phyloP scores from a whole-genome alignment of 768 basidiomycete genomes.

The Omphalotus guepiniiformis region DNA sequence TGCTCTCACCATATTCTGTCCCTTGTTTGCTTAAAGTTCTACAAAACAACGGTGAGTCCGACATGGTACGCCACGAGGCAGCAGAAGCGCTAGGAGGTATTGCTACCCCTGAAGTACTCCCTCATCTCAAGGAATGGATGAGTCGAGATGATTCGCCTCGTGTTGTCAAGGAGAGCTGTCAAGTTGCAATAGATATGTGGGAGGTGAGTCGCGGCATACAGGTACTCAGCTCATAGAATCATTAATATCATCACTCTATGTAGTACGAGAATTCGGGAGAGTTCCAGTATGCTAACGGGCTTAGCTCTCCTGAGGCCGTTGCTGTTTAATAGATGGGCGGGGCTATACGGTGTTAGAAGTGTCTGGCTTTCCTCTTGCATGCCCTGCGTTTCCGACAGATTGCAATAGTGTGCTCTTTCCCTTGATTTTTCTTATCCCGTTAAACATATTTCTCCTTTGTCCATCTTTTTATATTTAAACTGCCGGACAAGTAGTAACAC shows the following conservation, averaged over 20 bases:
- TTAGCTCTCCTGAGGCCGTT: constrained; percentile 7
- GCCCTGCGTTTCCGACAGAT: too few species aligned
- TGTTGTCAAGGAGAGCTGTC: constrained; percentile 94
- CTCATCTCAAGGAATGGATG: constrained; percentile 84
- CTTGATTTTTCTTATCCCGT: too few species aligned
- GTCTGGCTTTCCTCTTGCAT: too few species aligned
- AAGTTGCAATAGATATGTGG: constrained; percentile 97
- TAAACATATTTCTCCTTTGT: too few species aligned
- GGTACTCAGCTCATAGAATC: background rate
- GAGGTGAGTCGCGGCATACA: constrained; percentile 50
- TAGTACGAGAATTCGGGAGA: constrained; percentile 70
- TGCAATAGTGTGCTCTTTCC: too few species aligned
- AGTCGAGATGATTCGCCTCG: constrained; percentile 70
- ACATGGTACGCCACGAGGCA: constrained; percentile 98
- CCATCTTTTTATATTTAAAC: too few species aligned
- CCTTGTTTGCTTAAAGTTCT: constrained; percentile 80
- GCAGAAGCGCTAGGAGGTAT: constrained; percentile 99
- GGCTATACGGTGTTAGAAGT: too few species aligned
- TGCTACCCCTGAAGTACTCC: constrained; percentile 86
- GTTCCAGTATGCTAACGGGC: constrained; percentile 58
- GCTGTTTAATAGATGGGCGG: too few species aligned
- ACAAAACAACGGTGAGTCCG: constrained; percentile 67
- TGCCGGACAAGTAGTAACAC: too few species aligned
- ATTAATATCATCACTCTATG: constrained; percentile 6
- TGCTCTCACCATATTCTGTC: constrained; percentile 84